Percentiles rank a stretch among this genome's conserved stretches.
These are phyloP conservation scores for Coemansia sp. DNA, from an alignment of 192 early-diverging fungal species.

Conservation along the genomic window DNA sequence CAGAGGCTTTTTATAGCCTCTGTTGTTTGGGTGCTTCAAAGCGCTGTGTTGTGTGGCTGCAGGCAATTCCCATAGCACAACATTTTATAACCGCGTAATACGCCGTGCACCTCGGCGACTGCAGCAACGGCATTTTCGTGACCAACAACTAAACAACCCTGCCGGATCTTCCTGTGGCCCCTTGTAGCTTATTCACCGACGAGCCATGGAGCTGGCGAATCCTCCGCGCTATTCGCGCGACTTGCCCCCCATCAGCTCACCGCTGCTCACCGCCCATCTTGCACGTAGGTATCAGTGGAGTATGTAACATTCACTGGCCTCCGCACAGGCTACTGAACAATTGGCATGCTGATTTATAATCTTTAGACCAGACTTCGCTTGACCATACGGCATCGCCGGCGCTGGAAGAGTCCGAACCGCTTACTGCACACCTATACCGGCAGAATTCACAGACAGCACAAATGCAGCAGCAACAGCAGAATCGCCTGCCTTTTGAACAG, in stretches of 20 bases:
- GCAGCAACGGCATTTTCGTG: not conserved
- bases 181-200: conserved; percentile 43
- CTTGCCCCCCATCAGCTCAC: conserved; percentile 41
- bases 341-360: not conserved
- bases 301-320: too few relatives aligned
- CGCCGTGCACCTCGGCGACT: not conserved
- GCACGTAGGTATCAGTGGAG: conserved; percentile 15
- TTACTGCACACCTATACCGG: conserved; percentile 33
- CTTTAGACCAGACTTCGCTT: conserved; percentile 21
- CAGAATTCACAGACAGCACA: conserved; percentile 11
- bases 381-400: conserved; percentile 28
- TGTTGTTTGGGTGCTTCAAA: not conserved
- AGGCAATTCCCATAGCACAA: conserved; percentile 1
- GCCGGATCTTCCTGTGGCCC: too few relatives aligned
- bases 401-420: conserved; percentile 27
- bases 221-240: conserved; percentile 27
- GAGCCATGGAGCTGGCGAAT: conserved; percentile 33
- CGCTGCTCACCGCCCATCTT: conserved; percentile 20
- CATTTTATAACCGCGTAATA: not conserved
- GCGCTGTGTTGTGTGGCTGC: not conserved
- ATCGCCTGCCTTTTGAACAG: not conserved
- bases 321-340: too few relatives aligned
- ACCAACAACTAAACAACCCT: not conserved
- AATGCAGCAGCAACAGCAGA: conserved; percentile 3
- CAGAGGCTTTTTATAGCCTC: not conserved